Base-by-base conservation (phyloP, 805 yeast genomes). In the Spathaspora gorwiae region DNA sequence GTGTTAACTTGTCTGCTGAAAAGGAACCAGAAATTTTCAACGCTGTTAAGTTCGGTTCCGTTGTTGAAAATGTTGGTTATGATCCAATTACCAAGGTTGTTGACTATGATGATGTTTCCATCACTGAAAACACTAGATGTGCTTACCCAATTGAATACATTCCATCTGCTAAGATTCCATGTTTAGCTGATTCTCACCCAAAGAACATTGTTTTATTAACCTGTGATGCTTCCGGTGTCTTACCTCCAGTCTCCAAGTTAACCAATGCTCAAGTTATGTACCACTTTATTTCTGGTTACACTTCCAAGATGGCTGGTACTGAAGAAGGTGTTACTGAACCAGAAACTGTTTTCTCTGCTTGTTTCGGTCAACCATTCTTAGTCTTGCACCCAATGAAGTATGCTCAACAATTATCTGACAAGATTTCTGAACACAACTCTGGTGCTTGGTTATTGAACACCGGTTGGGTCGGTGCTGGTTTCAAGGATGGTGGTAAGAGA, bases 281-380 rank as follows among this genome's bases (percentile, higher is more conserved):
- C 80, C 98, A 92, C 75, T 92, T 92, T 75, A 92, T 92, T 59
- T 86, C 96, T 53, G 99, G 99, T 61, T 92, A 92, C 80, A 92
- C 99, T 51, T 92, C 98, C 46, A 92, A 94, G 81, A 92, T 92
- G 96, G 97, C 99, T 51, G 98, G 98, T 68, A 92, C 99, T 44
- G 99, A 92, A 74, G 95, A 88, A 68, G 99, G 99, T 71, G 88
- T 92, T 54, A 90, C 97, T 51, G 97, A 92, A 75, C 98, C 99
- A 51, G 90, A 87, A 70, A 96, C 97, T 46, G 89, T 97, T 14
- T 92, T 92, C 81, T 87, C 96, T 50, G 96, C 99, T 44, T 92
- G 99, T 77, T 92, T 90, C 68, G 99, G 98, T 64, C 98, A 92
- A 77, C 99, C 99, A 53, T 92, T 92, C 86, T 78, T 92, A 72